Conservation (phyloP, 177 flowering plant genomes). For the Vitis hybrid region DNA sequence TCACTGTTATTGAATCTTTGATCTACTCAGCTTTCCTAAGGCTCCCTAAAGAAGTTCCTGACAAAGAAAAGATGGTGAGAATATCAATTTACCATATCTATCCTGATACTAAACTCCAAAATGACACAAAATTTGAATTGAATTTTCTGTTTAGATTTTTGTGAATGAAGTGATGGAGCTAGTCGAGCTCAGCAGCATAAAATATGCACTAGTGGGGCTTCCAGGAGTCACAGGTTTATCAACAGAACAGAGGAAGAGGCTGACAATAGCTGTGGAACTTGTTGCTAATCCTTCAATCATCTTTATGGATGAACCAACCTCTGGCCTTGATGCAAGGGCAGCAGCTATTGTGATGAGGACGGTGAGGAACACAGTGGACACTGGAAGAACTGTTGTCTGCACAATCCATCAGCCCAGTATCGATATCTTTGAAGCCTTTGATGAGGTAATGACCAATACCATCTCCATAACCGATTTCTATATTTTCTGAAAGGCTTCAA, state of each 20-base stretch:
- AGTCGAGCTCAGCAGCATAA: constrained; percentile 65
- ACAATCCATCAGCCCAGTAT: constrained; percentile 91
- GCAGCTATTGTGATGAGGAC: constrained; percentile 91
- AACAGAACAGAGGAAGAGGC: constrained; percentile 80
- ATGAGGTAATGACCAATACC: constrained; percentile 43
- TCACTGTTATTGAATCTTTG: constrained; percentile 74
- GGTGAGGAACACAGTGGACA: constrained; percentile 78
- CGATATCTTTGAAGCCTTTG: constrained; percentile 84
- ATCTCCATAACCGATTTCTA: too few species aligned
- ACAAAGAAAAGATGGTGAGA: constrained; percentile 57
- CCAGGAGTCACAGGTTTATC: constrained; percentile 83
- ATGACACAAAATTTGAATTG: background rate
- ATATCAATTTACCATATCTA: background rate
- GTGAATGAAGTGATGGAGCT: constrained; percentile 79
- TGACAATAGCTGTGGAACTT: constrained; percentile 88
- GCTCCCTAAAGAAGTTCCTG: constrained; percentile 63
- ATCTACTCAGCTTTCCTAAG: constrained; percentile 85
- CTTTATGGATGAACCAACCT: constrained; percentile 91
- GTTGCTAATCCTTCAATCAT: constrained; percentile 90
- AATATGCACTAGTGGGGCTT: constrained; percentile 73
- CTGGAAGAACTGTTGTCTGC: constrained; percentile 82
- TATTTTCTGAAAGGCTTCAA: too few species aligned
- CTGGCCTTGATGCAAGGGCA: constrained; percentile 87
- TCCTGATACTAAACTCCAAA: too few species aligned
- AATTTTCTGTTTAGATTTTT: constrained; percentile 43